Percentiles rank a stretch among this genome's conserved stretches.
These are phyloP conservation scores for Aspergillus felis DNA, from an alignment of 2,329 filamentous ascomycete genomes.

Conservation along the genomic window DNA sequence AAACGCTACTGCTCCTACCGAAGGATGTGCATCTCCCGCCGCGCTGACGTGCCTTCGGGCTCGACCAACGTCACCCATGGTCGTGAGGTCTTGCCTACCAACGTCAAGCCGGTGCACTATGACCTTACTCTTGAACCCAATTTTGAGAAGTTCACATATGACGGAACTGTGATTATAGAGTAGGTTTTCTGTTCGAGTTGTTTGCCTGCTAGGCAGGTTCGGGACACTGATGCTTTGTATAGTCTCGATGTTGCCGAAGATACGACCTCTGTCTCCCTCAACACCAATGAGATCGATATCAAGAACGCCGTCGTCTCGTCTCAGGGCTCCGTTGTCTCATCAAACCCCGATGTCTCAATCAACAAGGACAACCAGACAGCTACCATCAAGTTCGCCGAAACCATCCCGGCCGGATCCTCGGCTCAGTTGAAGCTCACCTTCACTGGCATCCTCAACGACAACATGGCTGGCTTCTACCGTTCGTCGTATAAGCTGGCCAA, in stretches of 20 bases:
- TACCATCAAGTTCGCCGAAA: conserved; percentile 72
- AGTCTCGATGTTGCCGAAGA: conserved; percentile 79
- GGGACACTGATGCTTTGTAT: conserved; percentile 8
- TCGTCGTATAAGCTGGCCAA: conserved; percentile 84
- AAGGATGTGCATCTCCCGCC: conserved; percentile 68
- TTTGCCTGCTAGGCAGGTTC: not conserved
- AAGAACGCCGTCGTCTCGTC: conserved; percentile 66
- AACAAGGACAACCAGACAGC: conserved; percentile 77
- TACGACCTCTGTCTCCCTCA: conserved; percentile 78
- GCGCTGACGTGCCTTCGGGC: conserved; percentile 51
- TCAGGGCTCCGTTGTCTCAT: conserved; percentile 52
- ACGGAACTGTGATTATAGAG: conserved; percentile 81
- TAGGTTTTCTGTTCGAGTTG: conserved; percentile 34
- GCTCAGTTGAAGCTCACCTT: conserved; percentile 75
- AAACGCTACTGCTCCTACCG: conserved; percentile 69
- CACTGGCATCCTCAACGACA: conserved; percentile 77
- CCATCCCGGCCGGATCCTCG: conserved; percentile 69
- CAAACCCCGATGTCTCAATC: conserved; percentile 66
- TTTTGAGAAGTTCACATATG: conserved; percentile 81
- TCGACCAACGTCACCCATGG: conserved; percentile 59
- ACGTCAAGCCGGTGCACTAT: conserved; percentile 90
- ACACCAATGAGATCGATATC: conserved; percentile 83
- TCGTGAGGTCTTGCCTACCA: conserved; percentile 83
- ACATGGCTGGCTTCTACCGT: conserved; percentile 97
- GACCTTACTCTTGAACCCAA: conserved; percentile 87